phyloP scores from a whole-genome alignment of 2,329 filamentous ascomycete genomes.

The Penicillium frequentans region DNA sequence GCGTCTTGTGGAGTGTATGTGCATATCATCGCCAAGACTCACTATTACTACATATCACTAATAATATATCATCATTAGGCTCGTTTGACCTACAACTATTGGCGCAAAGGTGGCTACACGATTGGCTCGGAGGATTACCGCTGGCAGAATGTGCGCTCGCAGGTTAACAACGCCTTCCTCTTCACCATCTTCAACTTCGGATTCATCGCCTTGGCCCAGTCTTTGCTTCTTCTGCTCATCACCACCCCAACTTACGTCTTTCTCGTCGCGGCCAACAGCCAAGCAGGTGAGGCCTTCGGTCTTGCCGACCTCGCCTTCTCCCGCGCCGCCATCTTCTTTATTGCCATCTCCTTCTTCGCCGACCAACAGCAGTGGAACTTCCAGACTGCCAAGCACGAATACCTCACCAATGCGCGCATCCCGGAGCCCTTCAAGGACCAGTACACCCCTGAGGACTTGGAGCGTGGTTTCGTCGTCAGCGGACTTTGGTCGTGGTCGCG shows the following conservation, averaged over 20 bases:
- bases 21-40: not conserved
- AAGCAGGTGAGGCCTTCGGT: conserved; percentile 54
- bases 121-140: conserved; percentile 93
- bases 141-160: conserved; percentile 74
- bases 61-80: conserved; percentile 45
- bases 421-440: conserved; percentile 51
- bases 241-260: conserved; percentile 82
- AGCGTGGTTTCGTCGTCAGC: conserved; percentile 81
- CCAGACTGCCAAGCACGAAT: conserved; percentile 76
- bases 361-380: conserved; percentile 94
- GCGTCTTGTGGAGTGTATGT: conserved; percentile 76
- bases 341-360: conserved; percentile 73
- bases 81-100: conserved; percentile 94
- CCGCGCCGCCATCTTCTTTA: conserved; percentile 55
- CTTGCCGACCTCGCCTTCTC: conserved; percentile 61
- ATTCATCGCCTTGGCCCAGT: conserved; percentile 87
- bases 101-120: conserved; percentile 87
- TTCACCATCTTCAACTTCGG: conserved; percentile 84
- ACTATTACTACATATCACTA: not conserved
- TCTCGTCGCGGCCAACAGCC: conserved; percentile 68
- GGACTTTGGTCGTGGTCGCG: conserved; percentile 86
- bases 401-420: conserved; percentile 71
- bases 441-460: conserved; percentile 72
- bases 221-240: conserved; percentile 75
- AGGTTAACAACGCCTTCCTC: conserved; percentile 67